A percentile compares a stretch with the other conserved stretches of the same genome.
phyloP scores from a whole-genome alignment of 129 eudicot genomes.

The Smallanthus sonchifolius region DNA sequence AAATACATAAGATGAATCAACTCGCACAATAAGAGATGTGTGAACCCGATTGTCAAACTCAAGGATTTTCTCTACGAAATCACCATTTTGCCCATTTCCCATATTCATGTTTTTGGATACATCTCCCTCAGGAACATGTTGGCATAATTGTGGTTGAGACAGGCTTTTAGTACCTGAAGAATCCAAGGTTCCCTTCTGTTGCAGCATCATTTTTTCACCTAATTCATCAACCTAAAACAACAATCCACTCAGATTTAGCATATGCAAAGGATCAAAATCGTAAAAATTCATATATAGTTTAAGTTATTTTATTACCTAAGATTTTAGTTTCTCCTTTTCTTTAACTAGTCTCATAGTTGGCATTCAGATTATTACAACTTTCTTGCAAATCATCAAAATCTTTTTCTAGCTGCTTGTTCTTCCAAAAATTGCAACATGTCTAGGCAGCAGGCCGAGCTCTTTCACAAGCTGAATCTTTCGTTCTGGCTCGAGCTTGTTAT shows the following conservation, averaged over 20 bases:
- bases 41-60: conserved; percentile 36
- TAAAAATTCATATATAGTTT: background rate
- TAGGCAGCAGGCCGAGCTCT: conserved; percentile 90
- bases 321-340: conserved; percentile 74
- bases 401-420: conserved; percentile 65
- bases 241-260: background rate
- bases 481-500: conserved; percentile 90
- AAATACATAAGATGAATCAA: conserved; percentile 52
- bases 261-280: background rate
- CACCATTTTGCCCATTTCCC: background rate
- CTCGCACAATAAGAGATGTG: conserved; percentile 40
- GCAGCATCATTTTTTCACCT: conserved; percentile 48
- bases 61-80: conserved; percentile 30
- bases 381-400: conserved; percentile 71
- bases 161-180: conserved; percentile 25
- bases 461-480: conserved; percentile 83
- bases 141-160: conserved; percentile 28
- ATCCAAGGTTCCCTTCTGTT: conserved; percentile 37
- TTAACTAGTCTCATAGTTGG: conserved; percentile 64
- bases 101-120: conserved; percentile 16
- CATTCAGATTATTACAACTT: conserved; percentile 61
- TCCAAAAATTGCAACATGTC: conserved; percentile 90
- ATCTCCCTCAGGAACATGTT: conserved; percentile 26
- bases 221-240: conserved; percentile 52
- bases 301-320: conserved; percentile 41